phyloP scores from a whole-genome alignment of 2,329 filamentous ascomycete species.

The Emergomyces pasteurianus region DNA sequence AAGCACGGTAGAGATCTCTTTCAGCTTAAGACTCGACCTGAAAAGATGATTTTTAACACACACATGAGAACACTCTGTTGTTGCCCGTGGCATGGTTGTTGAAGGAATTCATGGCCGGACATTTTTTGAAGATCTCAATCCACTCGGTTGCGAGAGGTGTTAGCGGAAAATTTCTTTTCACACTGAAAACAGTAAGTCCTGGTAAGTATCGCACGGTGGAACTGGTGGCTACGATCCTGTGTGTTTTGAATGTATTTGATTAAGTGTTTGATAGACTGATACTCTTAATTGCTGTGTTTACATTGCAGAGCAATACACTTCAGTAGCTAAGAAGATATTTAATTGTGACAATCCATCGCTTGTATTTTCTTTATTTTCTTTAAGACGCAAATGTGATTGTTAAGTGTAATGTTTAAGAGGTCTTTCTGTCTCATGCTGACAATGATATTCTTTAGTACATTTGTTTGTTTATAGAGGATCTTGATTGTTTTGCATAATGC shows the following conservation, averaged over 20 bases:
- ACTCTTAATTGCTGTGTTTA: no score
- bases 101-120: neutral
- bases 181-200: neutral
- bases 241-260: neutral
- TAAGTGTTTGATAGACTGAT: neutral
- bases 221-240: neutral
- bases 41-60: no score
- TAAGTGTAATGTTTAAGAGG: neutral
- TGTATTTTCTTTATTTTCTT: no score
- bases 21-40: no score
- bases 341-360: no score
- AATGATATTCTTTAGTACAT: neutral
- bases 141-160: neutral
- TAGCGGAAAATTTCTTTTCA: neutral
- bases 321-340: no score
- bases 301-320: neutral
- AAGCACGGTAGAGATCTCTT: no score
- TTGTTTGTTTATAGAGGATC: neutral
- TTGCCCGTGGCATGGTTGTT: neutral
- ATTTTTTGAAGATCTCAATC: neutral
- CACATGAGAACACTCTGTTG: no score
- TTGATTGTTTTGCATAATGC: neutral
- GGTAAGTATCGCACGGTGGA: neutral
- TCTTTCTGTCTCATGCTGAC: neutral
- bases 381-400: neutral